A percentile compares a stretch with the other conserved stretches of the same genome.
Conservation (phyloP, 345 rosid genomes). For the Hypericum androsaemum region DNA sequence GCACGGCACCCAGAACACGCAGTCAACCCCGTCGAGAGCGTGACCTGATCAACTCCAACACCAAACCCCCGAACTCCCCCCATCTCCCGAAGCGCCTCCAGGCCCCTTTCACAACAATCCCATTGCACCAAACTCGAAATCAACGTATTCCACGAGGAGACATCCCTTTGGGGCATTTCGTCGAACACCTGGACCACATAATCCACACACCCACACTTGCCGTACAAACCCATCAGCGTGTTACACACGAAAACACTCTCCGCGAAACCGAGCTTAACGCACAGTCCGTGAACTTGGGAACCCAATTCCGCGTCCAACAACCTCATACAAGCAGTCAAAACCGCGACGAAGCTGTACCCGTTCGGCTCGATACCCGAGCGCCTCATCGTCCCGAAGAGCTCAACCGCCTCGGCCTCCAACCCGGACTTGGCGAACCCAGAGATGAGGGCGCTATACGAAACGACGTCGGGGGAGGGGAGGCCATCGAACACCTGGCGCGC, state of each 20-base stretch:
- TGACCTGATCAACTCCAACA: constrained; percentile 42
- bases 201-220: constrained; percentile 26
- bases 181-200: constrained; percentile 46
- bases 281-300: constrained; percentile 42
- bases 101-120: constrained; percentile 27
- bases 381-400: constrained; percentile 54
- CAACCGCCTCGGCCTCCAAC: constrained; percentile 39
- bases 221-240: constrained; percentile 58
- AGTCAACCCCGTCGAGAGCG: constrained; percentile 49
- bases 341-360: constrained; percentile 39
- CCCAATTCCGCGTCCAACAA: constrained; percentile 36
- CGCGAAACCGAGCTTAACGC: constrained; percentile 27
- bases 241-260: constrained; percentile 47
- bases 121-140: constrained; percentile 51
- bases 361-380: constrained; percentile 37
- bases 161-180: constrained; percentile 55
- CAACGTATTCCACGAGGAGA: constrained; percentile 62
- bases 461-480: constrained; percentile 49
- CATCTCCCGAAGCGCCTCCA: constrained; percentile 39
- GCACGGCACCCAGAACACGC: constrained; percentile 41
- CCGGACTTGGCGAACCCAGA: constrained; percentile 48
- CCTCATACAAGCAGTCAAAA: constrained; percentile 46
- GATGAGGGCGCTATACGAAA: constrained; percentile 56
- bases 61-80: constrained; percentile 20
- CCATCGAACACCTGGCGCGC: constrained; percentile 42